Percentiles rank a stretch among this genome's conserved stretches.
These are phyloP conservation scores for Psidium guajava DNA, from an alignment of 345 rosid genomes.

Conservation along the genomic window DNA sequence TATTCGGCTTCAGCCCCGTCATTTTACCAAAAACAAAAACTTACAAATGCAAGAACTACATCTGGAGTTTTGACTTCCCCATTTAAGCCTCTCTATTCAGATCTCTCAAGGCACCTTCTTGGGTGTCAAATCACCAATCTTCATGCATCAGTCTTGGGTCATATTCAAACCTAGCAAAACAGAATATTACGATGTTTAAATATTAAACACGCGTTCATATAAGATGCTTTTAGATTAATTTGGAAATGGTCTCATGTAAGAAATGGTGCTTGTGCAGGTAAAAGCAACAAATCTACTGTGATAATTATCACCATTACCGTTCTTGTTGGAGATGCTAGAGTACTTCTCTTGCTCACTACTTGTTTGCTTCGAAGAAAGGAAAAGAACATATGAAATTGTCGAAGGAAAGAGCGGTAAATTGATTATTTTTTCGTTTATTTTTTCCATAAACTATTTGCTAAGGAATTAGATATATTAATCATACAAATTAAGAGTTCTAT, in stretches of 20 bases:
- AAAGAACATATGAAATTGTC: neutral
- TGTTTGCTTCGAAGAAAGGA: neutral
- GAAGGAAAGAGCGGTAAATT: neutral
- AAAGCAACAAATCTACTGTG: neutral
- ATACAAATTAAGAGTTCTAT: too few relatives aligned
- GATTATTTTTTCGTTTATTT: neutral
- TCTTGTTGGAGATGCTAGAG: neutral
- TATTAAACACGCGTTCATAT: too few relatives aligned
- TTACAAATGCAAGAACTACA: too few relatives aligned
- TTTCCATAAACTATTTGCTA: neutral
- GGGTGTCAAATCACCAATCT: too few relatives aligned
- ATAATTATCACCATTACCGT: neutral
- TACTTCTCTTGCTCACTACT: neutral
- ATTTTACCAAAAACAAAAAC: too few relatives aligned
- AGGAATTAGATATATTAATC: neutral
- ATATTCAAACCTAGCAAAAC: too few relatives aligned
- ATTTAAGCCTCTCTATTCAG: too few relatives aligned
- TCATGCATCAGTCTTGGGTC: too few relatives aligned
- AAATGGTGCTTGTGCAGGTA: neutral
- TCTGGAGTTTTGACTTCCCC: too few relatives aligned
- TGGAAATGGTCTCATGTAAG: neutral
- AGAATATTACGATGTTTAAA: too few relatives aligned
- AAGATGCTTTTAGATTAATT: neutral
- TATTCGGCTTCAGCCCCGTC: too few relatives aligned
- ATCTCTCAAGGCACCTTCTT: too few relatives aligned